These are phyloP conservation scores for Fusarium devonianum DNA, from an alignment of 2,329 filamentous ascomycete genomes.

Conservation along the genomic window DNA sequence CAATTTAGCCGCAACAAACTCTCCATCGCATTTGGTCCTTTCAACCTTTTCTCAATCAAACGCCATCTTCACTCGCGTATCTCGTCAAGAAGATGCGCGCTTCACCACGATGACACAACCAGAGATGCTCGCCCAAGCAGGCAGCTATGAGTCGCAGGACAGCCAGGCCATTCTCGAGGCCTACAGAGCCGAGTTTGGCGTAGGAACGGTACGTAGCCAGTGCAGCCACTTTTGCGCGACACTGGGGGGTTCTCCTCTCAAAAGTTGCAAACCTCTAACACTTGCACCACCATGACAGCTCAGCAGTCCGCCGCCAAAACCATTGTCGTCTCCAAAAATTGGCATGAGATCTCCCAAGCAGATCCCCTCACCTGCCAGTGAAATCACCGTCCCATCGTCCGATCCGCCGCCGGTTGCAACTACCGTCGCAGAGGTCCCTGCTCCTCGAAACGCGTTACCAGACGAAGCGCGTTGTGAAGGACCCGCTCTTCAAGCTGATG, in stretches of 20 bases:
- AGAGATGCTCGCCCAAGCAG: slow-evolving; percentile 43
- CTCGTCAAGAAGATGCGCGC: slow-evolving; percentile 26
- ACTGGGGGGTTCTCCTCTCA: slow-evolving; percentile 24
- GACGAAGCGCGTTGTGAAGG: slow-evolving; percentile 19
- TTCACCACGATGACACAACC: slow-evolving; percentile 41
- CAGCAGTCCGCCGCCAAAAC: slow-evolving; percentile 25
- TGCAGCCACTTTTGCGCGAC: slow-evolving; percentile 15
- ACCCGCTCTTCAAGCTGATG: slow-evolving; percentile 32
- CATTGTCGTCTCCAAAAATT: slow-evolving; percentile 4
- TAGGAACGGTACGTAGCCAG: slow-evolving; percentile 49
- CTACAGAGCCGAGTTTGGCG: slow-evolving; percentile 50
- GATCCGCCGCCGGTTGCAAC: slow-evolving; percentile 6
- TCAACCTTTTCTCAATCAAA: slow-evolving; percentile 3
- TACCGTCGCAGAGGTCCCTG: slow-evolving; percentile 3
- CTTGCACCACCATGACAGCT: slow-evolving; percentile 22
- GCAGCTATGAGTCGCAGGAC: slow-evolving; percentile 52
- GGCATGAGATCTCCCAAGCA: slow-evolving; percentile 2
- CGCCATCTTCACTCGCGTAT: neutral
- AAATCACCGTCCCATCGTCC: slow-evolving; percentile 18
- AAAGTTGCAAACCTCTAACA: slow-evolving; percentile 26
- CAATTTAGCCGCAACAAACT: slow-evolving; percentile 26
- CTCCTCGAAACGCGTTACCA: slow-evolving; percentile 28
- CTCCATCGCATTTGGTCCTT: slow-evolving; percentile 4
- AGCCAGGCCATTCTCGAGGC: slow-evolving; percentile 52
- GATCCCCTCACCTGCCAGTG: slow-evolving; percentile 11